phyloP scores from a whole-genome alignment of 441 rosid genomes.

The Gossypium schwendimanii region DNA sequence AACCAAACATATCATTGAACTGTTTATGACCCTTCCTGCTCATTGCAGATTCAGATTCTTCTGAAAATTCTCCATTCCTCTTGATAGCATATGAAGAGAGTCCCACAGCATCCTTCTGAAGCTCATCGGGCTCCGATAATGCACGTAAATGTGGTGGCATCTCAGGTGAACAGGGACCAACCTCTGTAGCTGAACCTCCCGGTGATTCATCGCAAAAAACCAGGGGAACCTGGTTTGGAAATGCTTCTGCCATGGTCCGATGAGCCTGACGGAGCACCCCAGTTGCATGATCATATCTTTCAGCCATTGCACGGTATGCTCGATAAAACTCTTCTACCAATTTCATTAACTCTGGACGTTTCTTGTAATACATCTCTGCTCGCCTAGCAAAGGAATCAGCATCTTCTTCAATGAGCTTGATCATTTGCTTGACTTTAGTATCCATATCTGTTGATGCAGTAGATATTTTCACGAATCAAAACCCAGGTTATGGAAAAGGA shows the following conservation, averaged over 20 bases:
- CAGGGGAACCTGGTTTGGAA: conserved; percentile 79
- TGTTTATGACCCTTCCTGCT: conserved; percentile 49
- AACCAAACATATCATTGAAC: conserved; percentile 38
- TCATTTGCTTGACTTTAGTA: conserved; percentile 84
- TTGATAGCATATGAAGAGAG: conserved; percentile 36
- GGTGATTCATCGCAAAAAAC: conserved; percentile 60
- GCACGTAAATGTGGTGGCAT: conserved; percentile 36
- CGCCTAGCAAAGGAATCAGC: conserved; percentile 98
- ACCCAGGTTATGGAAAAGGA: neutral
- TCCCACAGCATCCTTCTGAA: conserved; percentile 53
- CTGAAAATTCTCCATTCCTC: conserved; percentile 54
- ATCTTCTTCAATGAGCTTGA: conserved; percentile 94
- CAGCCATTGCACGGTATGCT: conserved; percentile 96
- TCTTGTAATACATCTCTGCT: conserved; percentile 96
- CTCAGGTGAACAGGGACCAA: conserved; percentile 66
- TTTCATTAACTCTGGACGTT: conserved; percentile 96
- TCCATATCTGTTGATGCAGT: conserved; percentile 75
- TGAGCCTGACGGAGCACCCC: conserved; percentile 88
- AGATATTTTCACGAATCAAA: neutral
- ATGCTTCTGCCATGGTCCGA: conserved; percentile 79
- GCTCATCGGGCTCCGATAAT: conserved; percentile 42
- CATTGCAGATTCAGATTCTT: conserved; percentile 40
- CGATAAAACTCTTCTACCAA: conserved; percentile 95
- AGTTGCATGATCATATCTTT: conserved; percentile 92
- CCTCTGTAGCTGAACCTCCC: conserved; percentile 34